Evolutionary conservation across 169 alveolate species (phyloP).

Genomic region (Cyclospora cayetanensis): DNA sequence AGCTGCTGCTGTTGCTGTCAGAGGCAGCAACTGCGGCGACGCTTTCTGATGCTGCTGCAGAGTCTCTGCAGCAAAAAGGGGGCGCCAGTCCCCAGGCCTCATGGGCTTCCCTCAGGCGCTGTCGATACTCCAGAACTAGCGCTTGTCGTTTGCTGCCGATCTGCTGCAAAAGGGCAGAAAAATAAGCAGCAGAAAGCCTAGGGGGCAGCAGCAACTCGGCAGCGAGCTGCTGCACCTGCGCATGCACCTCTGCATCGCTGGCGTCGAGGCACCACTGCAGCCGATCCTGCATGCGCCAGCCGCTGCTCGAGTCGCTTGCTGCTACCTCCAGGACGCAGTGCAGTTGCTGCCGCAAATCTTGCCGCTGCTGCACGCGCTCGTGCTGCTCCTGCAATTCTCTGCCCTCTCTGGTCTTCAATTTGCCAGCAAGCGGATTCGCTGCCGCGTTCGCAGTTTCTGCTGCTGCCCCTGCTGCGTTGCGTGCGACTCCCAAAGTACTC

Average conservation of each 20-base stretch:
- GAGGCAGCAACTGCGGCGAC: background rate
- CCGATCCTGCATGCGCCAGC: background rate
- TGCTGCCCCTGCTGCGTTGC: background rate
- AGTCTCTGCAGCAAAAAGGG: slow-evolving; percentile 17
- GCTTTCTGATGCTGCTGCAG: slow-evolving; percentile 16
- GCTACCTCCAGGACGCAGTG: background rate
- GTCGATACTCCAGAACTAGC: slow-evolving; percentile 8
- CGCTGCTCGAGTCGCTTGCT: slow-evolving; percentile 28
- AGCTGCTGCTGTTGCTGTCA: too few relatives aligned
- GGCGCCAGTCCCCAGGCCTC: slow-evolving; percentile 41
- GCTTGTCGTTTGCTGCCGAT: background rate
- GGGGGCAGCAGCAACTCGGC: slow-evolving; percentile 32
- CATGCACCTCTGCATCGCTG: slow-evolving; percentile 8
- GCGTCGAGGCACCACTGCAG: slow-evolving; percentile 14
- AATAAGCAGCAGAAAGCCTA: background rate
- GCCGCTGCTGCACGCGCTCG: background rate
- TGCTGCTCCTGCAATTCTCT: slow-evolving; percentile 12
- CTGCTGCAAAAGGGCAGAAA: background rate
- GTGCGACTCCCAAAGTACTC: too few relatives aligned
- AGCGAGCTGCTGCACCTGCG: slow-evolving; percentile 30
- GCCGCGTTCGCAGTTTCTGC: background rate
- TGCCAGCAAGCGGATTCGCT: background rate
- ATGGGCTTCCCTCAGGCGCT: background rate
- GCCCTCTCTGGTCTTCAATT: too few relatives aligned
- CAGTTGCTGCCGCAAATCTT: slow-evolving; percentile 1